These are phyloP conservation scores for Agaricales sp. DNA, from an alignment of 1,284 basidiomycete species.

Conservation along the genomic window DNA sequence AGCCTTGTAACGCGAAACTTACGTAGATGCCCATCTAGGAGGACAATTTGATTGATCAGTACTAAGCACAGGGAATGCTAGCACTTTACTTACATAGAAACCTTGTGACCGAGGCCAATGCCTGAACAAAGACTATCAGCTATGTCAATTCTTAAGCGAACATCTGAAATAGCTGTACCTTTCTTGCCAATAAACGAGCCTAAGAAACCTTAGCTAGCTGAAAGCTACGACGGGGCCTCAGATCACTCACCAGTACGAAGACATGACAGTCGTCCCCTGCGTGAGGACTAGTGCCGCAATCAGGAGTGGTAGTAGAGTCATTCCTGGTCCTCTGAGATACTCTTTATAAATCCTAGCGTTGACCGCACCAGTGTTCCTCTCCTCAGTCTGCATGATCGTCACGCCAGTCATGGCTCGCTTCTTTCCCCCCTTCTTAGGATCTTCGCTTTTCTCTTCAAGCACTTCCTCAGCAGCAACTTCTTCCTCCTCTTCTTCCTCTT, in stretches of 20 bases:
- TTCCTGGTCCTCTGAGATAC: slow-evolving; percentile 40
- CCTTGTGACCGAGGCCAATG: slow-evolving; percentile 42
- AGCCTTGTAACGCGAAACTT: background rate
- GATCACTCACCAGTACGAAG: slow-evolving; percentile 49
- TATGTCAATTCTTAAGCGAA: background rate
- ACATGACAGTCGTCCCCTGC: slow-evolving; percentile 52
- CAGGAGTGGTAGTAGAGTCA: slow-evolving; percentile 42
- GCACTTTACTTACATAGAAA: slow-evolving; percentile 41
- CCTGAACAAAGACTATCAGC: slow-evolving; percentile 15
- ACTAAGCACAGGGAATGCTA: slow-evolving; percentile 1
- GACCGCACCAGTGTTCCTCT: slow-evolving; percentile 52
- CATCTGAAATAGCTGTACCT: slow-evolving; percentile 19
- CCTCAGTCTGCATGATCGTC: slow-evolving; percentile 56
- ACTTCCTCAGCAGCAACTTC: slow-evolving; percentile 15
- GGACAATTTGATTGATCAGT: slow-evolving; percentile 2
- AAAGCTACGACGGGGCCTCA: slow-evolving; percentile 1
- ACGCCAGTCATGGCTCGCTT: slow-evolving; percentile 28
- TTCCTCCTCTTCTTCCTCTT: slow-evolving; percentile 19
- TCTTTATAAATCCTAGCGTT: slow-evolving; percentile 37
- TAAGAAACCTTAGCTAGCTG: slow-evolving; percentile 13
- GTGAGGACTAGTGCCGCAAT: slow-evolving; percentile 38
- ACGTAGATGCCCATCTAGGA: slow-evolving; percentile 54
- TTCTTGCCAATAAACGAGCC: slow-evolving; percentile 69
- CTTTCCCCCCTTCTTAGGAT: slow-evolving; percentile 18
- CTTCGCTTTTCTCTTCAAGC: slow-evolving; percentile 23